Percentiles rank a stretch among this genome's conserved stretches.
Evolutionary conservation across 108 stramenopile genomes (phyloP).

Genomic region (Nitzschia sp.): DNA sequence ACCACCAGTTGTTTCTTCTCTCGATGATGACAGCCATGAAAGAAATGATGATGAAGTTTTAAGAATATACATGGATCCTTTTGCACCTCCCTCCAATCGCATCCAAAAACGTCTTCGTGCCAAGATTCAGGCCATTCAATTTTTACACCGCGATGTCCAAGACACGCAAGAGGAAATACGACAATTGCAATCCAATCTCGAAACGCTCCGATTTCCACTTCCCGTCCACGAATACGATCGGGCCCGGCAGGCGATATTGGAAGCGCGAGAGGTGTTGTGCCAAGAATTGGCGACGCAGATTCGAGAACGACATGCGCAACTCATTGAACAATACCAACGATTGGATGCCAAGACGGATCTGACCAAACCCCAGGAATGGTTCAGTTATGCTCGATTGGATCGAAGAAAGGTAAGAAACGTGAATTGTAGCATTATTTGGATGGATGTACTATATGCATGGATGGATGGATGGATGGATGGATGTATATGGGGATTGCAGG

Average conservation of each 20-base stretch:
- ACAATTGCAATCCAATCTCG: background rate
- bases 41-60: background rate
- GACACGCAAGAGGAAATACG: slow-evolving; percentile 2
- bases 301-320: slow-evolving; percentile 42
- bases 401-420: slow-evolving; percentile 41
- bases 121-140: slow-evolving; percentile 4
- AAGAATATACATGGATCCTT: background rate
- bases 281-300: slow-evolving; percentile 52
- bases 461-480: too few species aligned
- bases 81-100: background rate
- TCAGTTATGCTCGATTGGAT: slow-evolving; percentile 57
- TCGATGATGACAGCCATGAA: background rate
- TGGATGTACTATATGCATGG: too few species aligned
- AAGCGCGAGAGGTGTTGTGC: slow-evolving; percentile 30
- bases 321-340: slow-evolving; percentile 53
- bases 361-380: slow-evolving; percentile 83
- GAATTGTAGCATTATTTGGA: slow-evolving; percentile 1
- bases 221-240: slow-evolving; percentile 39
- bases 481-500: background rate
- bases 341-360: slow-evolving; percentile 68
- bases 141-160: slow-evolving; percentile 24
- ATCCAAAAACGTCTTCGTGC: slow-evolving; percentile 3
- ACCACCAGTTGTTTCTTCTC: background rate
- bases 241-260: slow-evolving; percentile 14
- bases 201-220: slow-evolving; percentile 5